phyloP scores from a whole-genome alignment of 2,329 filamentous ascomycete genomes.

The Cryphonectria parasitica region DNA sequence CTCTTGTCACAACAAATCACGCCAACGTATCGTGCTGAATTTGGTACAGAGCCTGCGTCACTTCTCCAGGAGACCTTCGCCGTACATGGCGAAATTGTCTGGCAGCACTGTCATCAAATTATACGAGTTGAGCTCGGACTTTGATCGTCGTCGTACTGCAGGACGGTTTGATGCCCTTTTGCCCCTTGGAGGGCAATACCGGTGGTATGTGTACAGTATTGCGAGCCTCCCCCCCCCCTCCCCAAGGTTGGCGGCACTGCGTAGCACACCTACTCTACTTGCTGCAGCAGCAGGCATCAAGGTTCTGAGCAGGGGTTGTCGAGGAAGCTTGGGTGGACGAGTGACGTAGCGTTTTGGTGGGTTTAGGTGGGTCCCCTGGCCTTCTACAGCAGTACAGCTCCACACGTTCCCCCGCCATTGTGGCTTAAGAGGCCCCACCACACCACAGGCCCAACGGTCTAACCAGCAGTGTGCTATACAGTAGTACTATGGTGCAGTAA shows the following conservation, averaged over 20 bases:
- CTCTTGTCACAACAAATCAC: conserved; percentile 1
- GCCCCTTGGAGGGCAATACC: background rate
- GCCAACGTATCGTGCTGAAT: background rate
- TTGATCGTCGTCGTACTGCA: background rate
- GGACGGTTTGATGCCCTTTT: background rate
- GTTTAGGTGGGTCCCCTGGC: background rate
- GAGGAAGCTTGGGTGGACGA: background rate
- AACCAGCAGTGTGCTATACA: background rate
- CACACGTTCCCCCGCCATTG: conserved; percentile 14
- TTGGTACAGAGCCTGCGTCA: conserved; percentile 17
- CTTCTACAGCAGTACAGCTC: background rate
- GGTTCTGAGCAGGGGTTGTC: background rate
- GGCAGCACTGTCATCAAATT: background rate
- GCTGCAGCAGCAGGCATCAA: conserved; percentile 2
- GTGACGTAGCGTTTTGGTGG: conserved; percentile 12
- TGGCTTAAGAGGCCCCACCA: conserved; percentile 13
- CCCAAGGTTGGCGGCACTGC: background rate
- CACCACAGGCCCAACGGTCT: background rate
- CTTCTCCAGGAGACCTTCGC: background rate
- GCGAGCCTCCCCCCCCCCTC: background rate
- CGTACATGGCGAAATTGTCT: background rate
- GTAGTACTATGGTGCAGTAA: too few relatives aligned
- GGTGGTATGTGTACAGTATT: background rate
- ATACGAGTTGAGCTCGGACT: background rate
- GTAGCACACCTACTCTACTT: background rate